Percentiles rank a stretch among this genome's conserved stretches.
Conservation (phyloP, 345 rosid genomes). For the Theobroma cacao region DNA sequence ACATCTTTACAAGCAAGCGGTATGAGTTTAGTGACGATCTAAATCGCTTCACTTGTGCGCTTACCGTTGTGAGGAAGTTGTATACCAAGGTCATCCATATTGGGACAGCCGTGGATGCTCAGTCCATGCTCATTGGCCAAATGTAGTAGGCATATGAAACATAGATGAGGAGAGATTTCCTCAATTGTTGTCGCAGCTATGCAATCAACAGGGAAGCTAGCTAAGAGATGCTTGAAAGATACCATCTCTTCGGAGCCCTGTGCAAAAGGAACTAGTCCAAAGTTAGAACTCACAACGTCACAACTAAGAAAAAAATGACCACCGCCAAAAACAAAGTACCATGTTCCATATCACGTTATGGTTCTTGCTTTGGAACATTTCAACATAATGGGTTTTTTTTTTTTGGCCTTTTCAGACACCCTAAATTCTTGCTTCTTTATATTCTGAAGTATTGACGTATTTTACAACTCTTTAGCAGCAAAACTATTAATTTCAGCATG, state of each 20-base stretch:
- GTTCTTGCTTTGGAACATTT: neutral
- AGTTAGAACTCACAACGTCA: neutral
- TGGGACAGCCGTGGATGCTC: slow-evolving; percentile 45
- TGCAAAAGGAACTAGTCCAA: slow-evolving; percentile 9
- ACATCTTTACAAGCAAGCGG: slow-evolving; percentile 3
- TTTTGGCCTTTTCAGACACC: neutral
- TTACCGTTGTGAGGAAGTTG: slow-evolving; percentile 27
- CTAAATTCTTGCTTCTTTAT: neutral
- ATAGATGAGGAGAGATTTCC: slow-evolving; percentile 89
- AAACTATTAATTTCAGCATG: neutral
- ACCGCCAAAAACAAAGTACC: neutral
- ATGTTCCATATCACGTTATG: neutral
- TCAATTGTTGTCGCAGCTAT: slow-evolving; percentile 56
- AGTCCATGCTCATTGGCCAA: slow-evolving; percentile 92
- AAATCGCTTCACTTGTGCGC: neutral
- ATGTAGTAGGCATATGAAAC: slow-evolving; percentile 88
- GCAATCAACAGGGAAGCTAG: slow-evolving; percentile 69
- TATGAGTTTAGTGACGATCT: neutral
- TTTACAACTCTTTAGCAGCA: neutral
- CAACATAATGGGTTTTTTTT: neutral
- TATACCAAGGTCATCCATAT: slow-evolving; percentile 69
- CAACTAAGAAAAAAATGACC: neutral
- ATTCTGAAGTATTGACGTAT: neutral
- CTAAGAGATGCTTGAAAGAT: slow-evolving; percentile 71
- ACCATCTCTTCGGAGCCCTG: slow-evolving; percentile 46